phyloP scores from a whole-genome alignment of 2,329 filamentous ascomycete genomes.

The Graphiopsis chlorocephala region DNA sequence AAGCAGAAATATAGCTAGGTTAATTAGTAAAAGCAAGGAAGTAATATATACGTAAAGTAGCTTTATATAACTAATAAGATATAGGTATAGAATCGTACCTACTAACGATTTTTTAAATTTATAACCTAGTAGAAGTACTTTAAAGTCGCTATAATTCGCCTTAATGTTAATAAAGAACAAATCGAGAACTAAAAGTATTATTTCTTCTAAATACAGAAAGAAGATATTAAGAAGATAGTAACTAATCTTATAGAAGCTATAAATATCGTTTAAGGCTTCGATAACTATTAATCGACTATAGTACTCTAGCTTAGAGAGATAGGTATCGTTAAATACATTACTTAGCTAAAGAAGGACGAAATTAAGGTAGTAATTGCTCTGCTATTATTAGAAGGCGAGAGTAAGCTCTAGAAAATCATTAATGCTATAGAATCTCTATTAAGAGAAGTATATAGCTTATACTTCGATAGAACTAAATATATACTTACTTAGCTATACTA shows the following conservation, averaged over 20 bases:
- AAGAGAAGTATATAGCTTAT: constrained; percentile 15
- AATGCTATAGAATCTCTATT: constrained; percentile 13
- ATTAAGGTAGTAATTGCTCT: constrained; percentile 16
- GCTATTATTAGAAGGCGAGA: neutral
- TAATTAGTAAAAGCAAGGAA: neutral
- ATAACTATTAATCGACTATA: constrained; percentile 14
- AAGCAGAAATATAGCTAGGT: neutral
- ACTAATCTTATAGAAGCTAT: constrained; percentile 1
- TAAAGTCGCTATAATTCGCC: neutral
- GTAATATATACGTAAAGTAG: neutral
- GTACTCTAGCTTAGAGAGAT: constrained; percentile 18
- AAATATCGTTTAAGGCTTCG: constrained; percentile 16
- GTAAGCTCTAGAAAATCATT: constrained; percentile 2
- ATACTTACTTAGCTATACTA: constrained; percentile 18
- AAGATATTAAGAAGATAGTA: neutral
- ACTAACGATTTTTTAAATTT: neutral
- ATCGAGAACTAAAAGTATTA: constrained; percentile 6
- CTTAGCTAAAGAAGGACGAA: constrained; percentile 18
- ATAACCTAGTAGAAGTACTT: neutral
- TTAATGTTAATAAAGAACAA: neutral
- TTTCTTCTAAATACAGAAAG: constrained; percentile 13
- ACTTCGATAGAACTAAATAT: constrained; percentile 18
- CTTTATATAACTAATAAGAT: neutral
- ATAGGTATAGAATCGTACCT: neutral
- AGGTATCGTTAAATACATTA: constrained; percentile 15